Evolutionary conservation across 2,329 filamentous ascomycete species (phyloP), one percentile per base, ranked within the genome.

Genomic region (Fusarium foetens): DNA sequence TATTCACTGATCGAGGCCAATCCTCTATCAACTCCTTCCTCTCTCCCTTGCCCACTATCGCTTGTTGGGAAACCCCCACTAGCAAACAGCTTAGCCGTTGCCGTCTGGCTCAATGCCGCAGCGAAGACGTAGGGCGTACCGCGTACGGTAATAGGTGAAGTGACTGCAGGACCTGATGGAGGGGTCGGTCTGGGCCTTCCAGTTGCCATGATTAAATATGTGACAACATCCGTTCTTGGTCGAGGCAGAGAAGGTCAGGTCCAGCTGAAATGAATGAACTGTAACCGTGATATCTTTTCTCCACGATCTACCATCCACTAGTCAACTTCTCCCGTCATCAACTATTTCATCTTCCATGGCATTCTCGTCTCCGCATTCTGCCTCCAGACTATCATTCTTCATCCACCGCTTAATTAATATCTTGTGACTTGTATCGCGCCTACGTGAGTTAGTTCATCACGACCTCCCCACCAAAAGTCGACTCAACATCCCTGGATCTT

Each of bases 381-480:
- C 13, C 16, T 43, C 33, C 33, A 54, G 17, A 16, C n/a, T 31
- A 51, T 43, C 33, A 49, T 64, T 45, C 29, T 45, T 51, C 39
- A 27, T 41, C 41, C 29, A 41, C 62, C n/a, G 36, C 68, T 41
- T 19, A 61, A 55, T 48, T 38, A 25, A 68, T 35, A 58, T 68
- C 63, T 57, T 23, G 46, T 54, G 58, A 69, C 52, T 58, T 67
- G 48, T 45, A 49, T 65, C 31, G 17, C 41, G n/a, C 42, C 38
- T 33, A 59, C 48, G 48, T 35, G 29, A 51, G 48, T 51, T 53
- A 27, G 57, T 53, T 35, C 46, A 66, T 62, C 59, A 62, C 70
- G 23, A 72, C 59, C 63, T 75, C 66, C 67, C 70, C 68, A 67
- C 68, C 55, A 53, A 62, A 63, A 46, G 68, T 61, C 53, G 23